Evolutionary conservation across 139 green algal species (phyloP).

Genomic region (Tetraselmis chui): DNA sequence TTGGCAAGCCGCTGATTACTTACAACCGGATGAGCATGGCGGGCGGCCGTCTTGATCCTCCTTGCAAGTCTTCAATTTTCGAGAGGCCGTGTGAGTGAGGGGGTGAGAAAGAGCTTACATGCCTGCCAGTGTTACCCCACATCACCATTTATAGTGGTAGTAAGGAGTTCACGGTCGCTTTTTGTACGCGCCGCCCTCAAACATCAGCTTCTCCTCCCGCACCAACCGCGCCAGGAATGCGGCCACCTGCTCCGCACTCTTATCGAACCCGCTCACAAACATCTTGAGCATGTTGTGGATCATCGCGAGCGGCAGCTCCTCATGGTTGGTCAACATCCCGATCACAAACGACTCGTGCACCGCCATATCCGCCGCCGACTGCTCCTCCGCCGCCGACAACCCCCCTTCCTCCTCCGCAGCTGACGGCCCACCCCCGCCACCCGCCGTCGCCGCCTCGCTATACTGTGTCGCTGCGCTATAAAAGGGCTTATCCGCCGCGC

Average conservation of each 20-base stretch:
- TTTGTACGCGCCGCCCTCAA: conserved; percentile 38
- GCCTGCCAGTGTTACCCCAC: too few relatives aligned
- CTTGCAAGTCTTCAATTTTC: too few relatives aligned
- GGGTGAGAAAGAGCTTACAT: too few relatives aligned
- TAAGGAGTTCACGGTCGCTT: too few relatives aligned
- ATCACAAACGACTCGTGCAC: conserved; percentile 77
- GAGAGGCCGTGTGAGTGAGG: too few relatives aligned
- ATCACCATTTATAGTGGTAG: too few relatives aligned
- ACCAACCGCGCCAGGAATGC: conserved; percentile 60
- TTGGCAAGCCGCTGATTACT: too few relatives aligned
- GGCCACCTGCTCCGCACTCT: conserved; percentile 56
- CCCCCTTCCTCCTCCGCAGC: conserved; percentile 1
- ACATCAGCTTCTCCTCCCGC: conserved; percentile 50
- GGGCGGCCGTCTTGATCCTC: too few relatives aligned
- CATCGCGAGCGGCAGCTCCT: conserved; percentile 65
- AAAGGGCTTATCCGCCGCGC: background rate
- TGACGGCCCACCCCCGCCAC: background rate
- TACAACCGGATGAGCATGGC: too few relatives aligned
- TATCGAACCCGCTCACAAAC: conserved; percentile 85
- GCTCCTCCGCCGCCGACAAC: conserved; percentile 1
- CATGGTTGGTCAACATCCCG: conserved; percentile 85
- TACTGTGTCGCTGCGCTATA: conserved; percentile 19
- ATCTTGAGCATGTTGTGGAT: conserved; percentile 95
- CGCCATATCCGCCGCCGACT: conserved; percentile 39
- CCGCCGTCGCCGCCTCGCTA: conserved; percentile 7